Evolutionary conservation across 2,329 filamentous ascomycete species (phyloP).

Genomic region (Botrytis elliptica): DNA sequence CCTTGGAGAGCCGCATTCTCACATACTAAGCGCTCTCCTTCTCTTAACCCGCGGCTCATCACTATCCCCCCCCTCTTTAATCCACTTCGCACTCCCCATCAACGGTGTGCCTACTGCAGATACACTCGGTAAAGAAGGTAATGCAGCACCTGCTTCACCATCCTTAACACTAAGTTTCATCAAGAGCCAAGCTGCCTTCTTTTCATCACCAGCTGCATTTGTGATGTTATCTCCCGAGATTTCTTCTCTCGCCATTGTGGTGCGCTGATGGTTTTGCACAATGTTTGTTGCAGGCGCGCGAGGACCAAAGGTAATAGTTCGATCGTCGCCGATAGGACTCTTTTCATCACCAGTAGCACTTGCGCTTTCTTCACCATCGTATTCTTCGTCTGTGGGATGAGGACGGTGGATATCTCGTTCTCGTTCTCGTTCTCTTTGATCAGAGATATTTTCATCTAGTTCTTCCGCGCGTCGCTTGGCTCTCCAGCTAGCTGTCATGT

Average conservation of each 20-base stretch:
- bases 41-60: conserved; percentile 43
- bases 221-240: not conserved
- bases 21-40: conserved; percentile 43
- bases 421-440: not conserved
- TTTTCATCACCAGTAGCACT: conserved; percentile 27
- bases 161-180: conserved; percentile 49
- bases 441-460: conserved; percentile 27
- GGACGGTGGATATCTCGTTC: not conserved
- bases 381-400: conserved; percentile 31
- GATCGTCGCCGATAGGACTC: not conserved
- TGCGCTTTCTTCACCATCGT: conserved; percentile 33
- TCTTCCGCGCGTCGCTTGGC: conserved; percentile 31
- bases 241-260: not conserved
- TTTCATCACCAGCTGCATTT: conserved; percentile 40
- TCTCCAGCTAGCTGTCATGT: conserved; percentile 24
- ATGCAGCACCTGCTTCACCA: conserved; percentile 24
- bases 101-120: not conserved
- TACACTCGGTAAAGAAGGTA: not conserved
- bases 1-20: not conserved
- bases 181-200: conserved; percentile 49
- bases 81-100: conserved; percentile 6
- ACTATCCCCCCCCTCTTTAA: conserved; percentile 14
- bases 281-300: not conserved
- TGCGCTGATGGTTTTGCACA: not conserved
- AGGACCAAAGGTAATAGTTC: not conserved